Base-by-base conservation (phyloP, 192 early-diverging fungal genomes). In the Endogone sp. region DNA sequence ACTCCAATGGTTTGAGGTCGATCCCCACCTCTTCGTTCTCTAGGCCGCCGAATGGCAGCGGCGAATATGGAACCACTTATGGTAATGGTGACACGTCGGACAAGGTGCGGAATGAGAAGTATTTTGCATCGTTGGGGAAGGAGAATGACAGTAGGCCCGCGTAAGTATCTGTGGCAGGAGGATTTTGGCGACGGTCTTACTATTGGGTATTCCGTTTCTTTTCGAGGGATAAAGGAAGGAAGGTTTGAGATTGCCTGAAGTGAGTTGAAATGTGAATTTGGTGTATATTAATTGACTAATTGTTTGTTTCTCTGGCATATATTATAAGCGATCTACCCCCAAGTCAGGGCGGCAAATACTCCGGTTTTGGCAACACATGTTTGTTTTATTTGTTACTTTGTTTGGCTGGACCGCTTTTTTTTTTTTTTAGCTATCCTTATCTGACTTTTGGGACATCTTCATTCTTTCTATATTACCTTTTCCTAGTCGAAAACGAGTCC, bases 301-400 rank as follows among this genome's bases (percentile, higher is more conserved):
- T 28, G 24, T 60, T 6, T 28, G 8, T 60, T 1, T 11, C 16
- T 6, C 37, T 49, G 16, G 6, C 16, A 11, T 16, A 49, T 49
- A 6, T 49, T 6, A 49, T 49, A 6, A 60, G 59, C 22, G 44
- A 80, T 49, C 67, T 92, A 55, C 89, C 91, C 26, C 91, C 91
- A 6, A 89, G 72, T 68, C 91, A 93, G 69, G 91, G 91, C 21
- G 91, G 91, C 26, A 89, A 87, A 72, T 93, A 89, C 68, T 80
- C 77, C 10, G 91, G 91, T 0, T 93, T 93, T 64, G 91, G 91
- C 29, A 90, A 85, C 61, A 72, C 80, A 29, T 70, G 74, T 70
- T 64, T 68, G 75, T 54, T 22, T 6, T 21, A 3, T 56, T 6
- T 67, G 0, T 0, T 10, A 29, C 22, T 26, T 59, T 59, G 16